Base-by-base conservation (phyloP, 768 basidiomycete species). In the Russula earlei region DNA sequence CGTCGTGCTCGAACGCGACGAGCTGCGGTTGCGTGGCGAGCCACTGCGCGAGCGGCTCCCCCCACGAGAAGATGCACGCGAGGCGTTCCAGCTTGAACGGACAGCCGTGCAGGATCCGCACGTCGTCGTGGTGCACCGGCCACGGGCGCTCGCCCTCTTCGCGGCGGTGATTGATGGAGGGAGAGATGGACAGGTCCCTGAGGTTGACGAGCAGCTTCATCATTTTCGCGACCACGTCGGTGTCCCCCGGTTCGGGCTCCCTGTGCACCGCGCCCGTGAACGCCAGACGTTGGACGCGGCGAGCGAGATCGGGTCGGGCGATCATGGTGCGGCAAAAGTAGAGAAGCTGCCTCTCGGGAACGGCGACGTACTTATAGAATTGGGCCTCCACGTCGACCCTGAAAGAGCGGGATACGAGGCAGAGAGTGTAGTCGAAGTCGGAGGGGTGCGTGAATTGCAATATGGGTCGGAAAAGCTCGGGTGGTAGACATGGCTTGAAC, bases 241-340 rank as follows among this genome's bases (percentile, higher is more conserved):
- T 49, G 17, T 60, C 59, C 3, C n/a, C 59, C 0, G 27, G 22
- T 11, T 54, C 36, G 15, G 50, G 59, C 15, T 47, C 40, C 8
- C 56, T 33, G n/a, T 59, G 56, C 10, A 51, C 44, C 9, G 56
- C 50, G 12, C 50, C 56, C 0, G 56, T 59, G 14, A 58, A 60
- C 5, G 49, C 45, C 17, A 60, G n/a, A 0, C 52, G 50, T 4
- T 33, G 59, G 10, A 60, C 59, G 27, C 59, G 56, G 5, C 46
- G 56, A 2, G 59, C 59, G 19, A 60, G 47, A 37, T 60, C 59
- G 6, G 59, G 59, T 4, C 59, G 56, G 2, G 48, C 51, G 51
- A 48, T 20, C 55, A 60, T 58, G 4, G 56, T 60, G 43, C 36
- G 51, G 24, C 59, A 60, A 15, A 60, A 58, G 24, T 29, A 36